Conservation (phyloP, 805 yeast species). For the Sungouiozyma ichnusensis region DNA sequence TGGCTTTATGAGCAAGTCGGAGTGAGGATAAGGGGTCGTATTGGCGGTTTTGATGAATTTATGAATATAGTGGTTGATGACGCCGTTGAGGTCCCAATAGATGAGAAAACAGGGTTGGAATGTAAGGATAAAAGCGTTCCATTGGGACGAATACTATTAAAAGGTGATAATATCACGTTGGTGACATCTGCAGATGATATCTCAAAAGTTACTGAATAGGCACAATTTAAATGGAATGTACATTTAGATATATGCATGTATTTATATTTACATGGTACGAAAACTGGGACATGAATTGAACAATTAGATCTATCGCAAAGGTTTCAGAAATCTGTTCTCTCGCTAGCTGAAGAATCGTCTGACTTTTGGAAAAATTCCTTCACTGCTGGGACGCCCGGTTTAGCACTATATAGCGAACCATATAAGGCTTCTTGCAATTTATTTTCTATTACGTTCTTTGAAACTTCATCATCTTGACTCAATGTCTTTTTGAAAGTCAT, state of each 20-base stretch:
- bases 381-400: constrained; percentile 28
- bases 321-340: background rate
- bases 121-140: constrained; percentile 26
- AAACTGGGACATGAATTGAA: background rate
- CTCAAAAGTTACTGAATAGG: too few relatives aligned
- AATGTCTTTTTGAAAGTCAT: background rate
- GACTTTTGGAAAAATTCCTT: constrained; percentile 30
- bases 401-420: constrained; percentile 28
- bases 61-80: constrained; percentile 72
- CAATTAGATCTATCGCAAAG: too few relatives aligned
- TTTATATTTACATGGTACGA: background rate
- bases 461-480: background rate
- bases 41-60: constrained; percentile 93
- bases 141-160: constrained; percentile 69
- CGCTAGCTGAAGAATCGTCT: constrained; percentile 8
- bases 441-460: constrained; percentile 11
- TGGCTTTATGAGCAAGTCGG: constrained; percentile 87
- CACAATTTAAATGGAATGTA: too few relatives aligned
- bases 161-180: constrained; percentile 89
- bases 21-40: constrained; percentile 67
- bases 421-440: constrained; percentile 28
- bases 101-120: constrained; percentile 29
- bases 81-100: constrained; percentile 54
- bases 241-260: background rate
- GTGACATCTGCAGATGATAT: constrained; percentile 36